Base-by-base conservation (phyloP, 306 rosid genomes). In the Rosa persica region DNA sequence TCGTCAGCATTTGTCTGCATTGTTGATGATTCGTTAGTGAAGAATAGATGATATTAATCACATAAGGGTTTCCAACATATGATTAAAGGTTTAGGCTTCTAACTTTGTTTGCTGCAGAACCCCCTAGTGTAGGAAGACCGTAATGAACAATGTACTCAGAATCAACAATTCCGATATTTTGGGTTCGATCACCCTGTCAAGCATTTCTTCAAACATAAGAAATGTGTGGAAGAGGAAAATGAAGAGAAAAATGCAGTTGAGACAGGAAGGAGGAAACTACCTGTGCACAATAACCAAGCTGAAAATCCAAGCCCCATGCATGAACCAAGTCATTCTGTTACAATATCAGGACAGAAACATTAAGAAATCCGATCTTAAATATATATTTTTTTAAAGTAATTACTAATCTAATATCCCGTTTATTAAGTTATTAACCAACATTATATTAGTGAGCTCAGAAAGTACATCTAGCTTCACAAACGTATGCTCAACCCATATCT, bases 301-400 rank as follows among this genome's bases (percentile, higher is more conserved):
- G 85, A 60, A 82, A 84, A 73, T 85, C 88, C 73, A 87, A 43
- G 67, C 88, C 90, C 90, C 90, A 87, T 43, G 88, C 90, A 71
- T 87, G 88, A 77, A 87, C 74, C 34, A 82, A 76, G 78, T 85
- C 90, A 75, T 87, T 84, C 87, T 87, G 83, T 70, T 71, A 62
- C 46, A 54, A 58, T 11, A 51, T 40, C 20, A 61, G 38, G n/a
- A 23, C 17, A 40, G 17, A 40, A 47, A 30, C 20, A 27, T 43
- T n/a, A 8, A 27, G 6, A 8, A 25, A 54, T 0, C 4, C 43
- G 42, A 17, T 20, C 44, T 3, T 27, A 1, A 51, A n/a, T 48
- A 48, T 48, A 11, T 15, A 12, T 43, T 52, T 47, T 27, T 25
- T 9, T 0, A 4, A n/a, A 19, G 60, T 54, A 5, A 54, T 54